Conservation (phyloP, 805 yeast species). For the Pichia ethanolica region DNA sequence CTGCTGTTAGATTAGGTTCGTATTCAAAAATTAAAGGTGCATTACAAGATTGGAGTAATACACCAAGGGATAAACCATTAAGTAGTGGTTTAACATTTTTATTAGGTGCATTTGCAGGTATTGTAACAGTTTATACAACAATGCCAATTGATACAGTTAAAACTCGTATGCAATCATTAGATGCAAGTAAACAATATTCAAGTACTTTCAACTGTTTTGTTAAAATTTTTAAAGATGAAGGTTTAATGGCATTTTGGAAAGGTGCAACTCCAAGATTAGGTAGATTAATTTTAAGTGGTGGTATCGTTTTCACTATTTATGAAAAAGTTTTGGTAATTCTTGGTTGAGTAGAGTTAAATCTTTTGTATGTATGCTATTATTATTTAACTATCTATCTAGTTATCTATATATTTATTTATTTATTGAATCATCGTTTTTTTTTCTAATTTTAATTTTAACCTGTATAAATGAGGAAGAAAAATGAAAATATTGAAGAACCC, state of each 20-base stretch:
- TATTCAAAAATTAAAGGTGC: slow-evolving; percentile 80
- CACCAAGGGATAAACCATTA: slow-evolving; percentile 66
- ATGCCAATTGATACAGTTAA: slow-evolving; percentile 96
- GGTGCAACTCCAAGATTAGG: slow-evolving; percentile 98
- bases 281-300: slow-evolving; percentile 86
- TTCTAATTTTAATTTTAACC: no score
- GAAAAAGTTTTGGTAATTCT: slow-evolving; percentile 75
- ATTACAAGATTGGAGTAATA: slow-evolving; percentile 60
- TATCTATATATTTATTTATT: no score
- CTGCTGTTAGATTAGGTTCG: slow-evolving; percentile 89
- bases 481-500: no score
- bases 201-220: slow-evolving; percentile 79
- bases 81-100: slow-evolving; percentile 74
- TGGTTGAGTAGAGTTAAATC: slow-evolving; percentile 17
- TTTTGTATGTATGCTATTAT: no score
- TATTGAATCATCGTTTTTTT: no score
- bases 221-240: slow-evolving; percentile 78
- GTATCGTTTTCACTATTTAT: slow-evolving; percentile 93
- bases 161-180: slow-evolving; percentile 94
- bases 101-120: slow-evolving; percentile 87
- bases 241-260: slow-evolving; percentile 88
- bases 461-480: no score
- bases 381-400: no score
- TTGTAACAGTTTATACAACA: slow-evolving; percentile 82
- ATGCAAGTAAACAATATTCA: slow-evolving; percentile 60